A percentile compares a stretch with the other conserved stretches of the same genome.
Conservation (phyloP, 495 filamentous ascomycete species). For the Aspergillus sparsus region DNA sequence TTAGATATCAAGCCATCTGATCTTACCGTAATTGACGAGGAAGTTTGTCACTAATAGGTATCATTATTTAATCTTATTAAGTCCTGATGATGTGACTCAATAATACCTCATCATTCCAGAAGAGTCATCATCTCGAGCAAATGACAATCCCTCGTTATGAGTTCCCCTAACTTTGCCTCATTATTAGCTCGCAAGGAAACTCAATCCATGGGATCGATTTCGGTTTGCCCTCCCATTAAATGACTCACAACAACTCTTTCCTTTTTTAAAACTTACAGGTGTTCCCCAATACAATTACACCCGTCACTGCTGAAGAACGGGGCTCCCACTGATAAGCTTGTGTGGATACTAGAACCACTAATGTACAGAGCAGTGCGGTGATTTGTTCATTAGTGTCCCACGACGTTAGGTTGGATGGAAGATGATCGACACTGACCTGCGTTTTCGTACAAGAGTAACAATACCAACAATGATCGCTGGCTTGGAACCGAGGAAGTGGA, state of each 20-base stretch:
- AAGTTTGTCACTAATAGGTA: neutral
- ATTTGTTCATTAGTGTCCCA: no score
- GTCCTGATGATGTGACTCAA: conserved; percentile 8
- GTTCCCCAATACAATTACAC: neutral
- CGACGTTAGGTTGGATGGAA: no score
- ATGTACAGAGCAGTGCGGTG: neutral
- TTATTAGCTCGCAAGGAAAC: neutral
- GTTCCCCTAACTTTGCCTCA: neutral
- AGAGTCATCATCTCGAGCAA: conserved; percentile 3
- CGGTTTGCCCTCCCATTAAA: neutral
- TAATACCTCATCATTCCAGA: conserved; percentile 8
- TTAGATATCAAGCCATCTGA: conserved; percentile 19
- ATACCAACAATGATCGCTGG: no score
- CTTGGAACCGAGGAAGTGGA: no score
- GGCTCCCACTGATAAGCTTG: conserved; percentile 1
- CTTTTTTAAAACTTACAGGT: neutral
- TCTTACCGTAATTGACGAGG: neutral
- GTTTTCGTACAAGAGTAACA: no score
- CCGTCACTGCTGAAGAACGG: neutral
- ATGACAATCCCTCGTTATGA: neutral
- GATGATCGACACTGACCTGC: no score
- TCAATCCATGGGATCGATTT: neutral
- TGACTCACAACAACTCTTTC: no score
- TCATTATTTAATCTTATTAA: conserved; percentile 1
- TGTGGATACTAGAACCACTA: conserved; percentile 3